Evolutionary conservation across 2,329 filamentous ascomycete species (phyloP).

Genomic region (Neofusicoccum ribis): DNA sequence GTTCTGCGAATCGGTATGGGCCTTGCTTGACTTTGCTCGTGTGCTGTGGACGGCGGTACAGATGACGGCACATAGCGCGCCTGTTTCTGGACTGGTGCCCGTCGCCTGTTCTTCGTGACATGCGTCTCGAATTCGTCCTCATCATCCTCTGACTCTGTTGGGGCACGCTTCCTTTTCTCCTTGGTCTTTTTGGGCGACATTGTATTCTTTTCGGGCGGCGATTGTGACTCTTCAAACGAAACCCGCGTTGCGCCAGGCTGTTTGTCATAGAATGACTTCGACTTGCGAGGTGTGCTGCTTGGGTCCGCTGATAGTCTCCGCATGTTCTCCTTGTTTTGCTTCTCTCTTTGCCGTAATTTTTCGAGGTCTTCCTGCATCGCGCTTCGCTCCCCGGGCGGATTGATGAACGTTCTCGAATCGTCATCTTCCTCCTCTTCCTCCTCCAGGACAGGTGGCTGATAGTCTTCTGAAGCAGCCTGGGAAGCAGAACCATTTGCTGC

Average conservation of each 20-base stretch:
- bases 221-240: constrained; percentile 33
- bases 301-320: neutral
- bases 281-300: constrained; percentile 15
- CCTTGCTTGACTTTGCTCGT: neutral
- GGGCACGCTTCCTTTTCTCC: constrained; percentile 29
- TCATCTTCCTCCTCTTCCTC: constrained; percentile 27
- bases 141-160: constrained; percentile 34
- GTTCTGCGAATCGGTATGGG: neutral
- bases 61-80: neutral
- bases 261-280: constrained; percentile 40
- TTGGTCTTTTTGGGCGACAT: constrained; percentile 25
- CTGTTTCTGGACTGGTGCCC: constrained; percentile 28
- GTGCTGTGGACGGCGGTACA: neutral
- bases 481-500: neutral
- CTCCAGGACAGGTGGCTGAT: constrained; percentile 25
- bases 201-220: constrained; percentile 23
- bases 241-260: constrained; percentile 41
- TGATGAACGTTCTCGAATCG: constrained; percentile 15
- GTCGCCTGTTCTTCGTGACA: constrained; percentile 33
- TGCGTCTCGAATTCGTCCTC: constrained; percentile 48
- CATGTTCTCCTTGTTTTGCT: constrained; percentile 21
- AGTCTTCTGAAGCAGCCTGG: neutral
- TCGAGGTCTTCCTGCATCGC: constrained; percentile 20
- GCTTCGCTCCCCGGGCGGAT: constrained; percentile 12
- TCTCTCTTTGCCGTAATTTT: constrained; percentile 22